Evolutionary conservation across 1,139 yeast genomes (phyloP).

Genomic region (Eremothecium cymbalariae): DNA sequence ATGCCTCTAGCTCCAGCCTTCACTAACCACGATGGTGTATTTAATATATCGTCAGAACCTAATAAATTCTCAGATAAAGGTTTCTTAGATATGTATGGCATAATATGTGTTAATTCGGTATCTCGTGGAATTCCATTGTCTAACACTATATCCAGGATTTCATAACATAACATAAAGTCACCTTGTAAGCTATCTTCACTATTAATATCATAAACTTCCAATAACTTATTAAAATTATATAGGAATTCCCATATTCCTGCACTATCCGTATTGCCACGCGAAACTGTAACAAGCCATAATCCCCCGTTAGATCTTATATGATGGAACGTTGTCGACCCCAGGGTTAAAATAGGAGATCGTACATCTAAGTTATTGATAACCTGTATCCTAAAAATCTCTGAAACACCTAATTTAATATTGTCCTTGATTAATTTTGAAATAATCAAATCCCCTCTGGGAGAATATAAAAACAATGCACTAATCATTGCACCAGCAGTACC

Average conservation of each 20-base stretch:
- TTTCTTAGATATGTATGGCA: conserved; percentile 21
- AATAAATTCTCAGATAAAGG: conserved; percentile 14
- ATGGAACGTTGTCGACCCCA: conserved; percentile 88
- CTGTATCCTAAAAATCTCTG: conserved; percentile 89
- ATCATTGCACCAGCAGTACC: conserved; percentile 63
- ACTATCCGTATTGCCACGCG: conserved; percentile 83
- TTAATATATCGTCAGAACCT: conserved; percentile 9
- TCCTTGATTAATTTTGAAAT: conserved; percentile 67
- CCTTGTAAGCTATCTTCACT: conserved; percentile 36
- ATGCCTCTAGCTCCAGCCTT: background rate
- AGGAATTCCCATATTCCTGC: conserved; percentile 72
- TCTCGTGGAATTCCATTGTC: conserved; percentile 80
- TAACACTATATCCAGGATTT: conserved; percentile 65
- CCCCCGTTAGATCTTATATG: conserved; percentile 54
- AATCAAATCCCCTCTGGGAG: conserved; percentile 77
- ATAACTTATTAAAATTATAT: conserved; percentile 40
- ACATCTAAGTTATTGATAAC: conserved; percentile 59
- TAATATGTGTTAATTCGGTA: conserved; percentile 48
- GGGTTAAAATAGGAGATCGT: conserved; percentile 76
- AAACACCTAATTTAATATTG: conserved; percentile 59
- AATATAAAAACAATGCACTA: conserved; percentile 69
- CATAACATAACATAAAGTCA: conserved; percentile 64
- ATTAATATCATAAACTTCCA: conserved; percentile 22
- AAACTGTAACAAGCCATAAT: conserved; percentile 78
- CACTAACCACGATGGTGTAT: conserved; percentile 3